These are phyloP conservation scores for Alternaria angustiovoidea DNA, from an alignment of 2,329 filamentous ascomycete species.

Conservation along the genomic window DNA sequence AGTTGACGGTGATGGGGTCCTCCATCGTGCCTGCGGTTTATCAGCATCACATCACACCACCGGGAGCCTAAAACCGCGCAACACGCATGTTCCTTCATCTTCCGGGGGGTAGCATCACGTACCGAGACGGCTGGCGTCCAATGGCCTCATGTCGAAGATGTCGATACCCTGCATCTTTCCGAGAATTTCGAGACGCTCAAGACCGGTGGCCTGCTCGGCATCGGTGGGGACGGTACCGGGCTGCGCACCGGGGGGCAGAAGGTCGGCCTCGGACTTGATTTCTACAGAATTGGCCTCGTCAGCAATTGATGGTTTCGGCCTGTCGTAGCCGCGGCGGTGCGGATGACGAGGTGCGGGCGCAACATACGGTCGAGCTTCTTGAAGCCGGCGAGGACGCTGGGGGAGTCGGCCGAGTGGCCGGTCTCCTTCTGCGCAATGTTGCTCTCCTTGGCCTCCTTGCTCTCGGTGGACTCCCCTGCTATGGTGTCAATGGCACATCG, in stretches of 20 bases:
- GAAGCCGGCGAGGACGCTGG: constrained; percentile 43
- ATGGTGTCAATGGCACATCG: constrained; percentile 41
- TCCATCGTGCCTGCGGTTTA: constrained; percentile 75
- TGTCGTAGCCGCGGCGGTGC: constrained; percentile 8
- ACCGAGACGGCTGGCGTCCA: constrained; percentile 90
- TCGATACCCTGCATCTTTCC: constrained; percentile 99
- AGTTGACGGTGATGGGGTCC: constrained; percentile 85
- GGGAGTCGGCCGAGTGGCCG: constrained; percentile 36
- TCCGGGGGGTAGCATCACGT: constrained; percentile 40
- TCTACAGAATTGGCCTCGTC: constrained; percentile 65
- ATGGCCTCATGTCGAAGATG: constrained; percentile 96
- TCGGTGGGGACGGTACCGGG: constrained; percentile 90
- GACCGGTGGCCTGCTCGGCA: constrained; percentile 93
- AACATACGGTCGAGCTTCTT: constrained; percentile 58
- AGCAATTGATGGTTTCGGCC: constrained; percentile 34
- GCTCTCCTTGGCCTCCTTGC: constrained; percentile 34
- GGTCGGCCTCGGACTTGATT: constrained; percentile 81
- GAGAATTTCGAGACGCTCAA: constrained; percentile 97
- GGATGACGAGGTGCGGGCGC: constrained; percentile 19
- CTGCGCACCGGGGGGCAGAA: constrained; percentile 81
- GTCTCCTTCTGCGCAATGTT: constrained; percentile 49
- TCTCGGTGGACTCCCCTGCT: constrained; percentile 35
- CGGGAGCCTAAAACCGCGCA: neutral
- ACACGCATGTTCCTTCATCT: neutral
- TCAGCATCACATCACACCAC: constrained; percentile 28